Percentiles rank a stretch among this genome's conserved stretches.
These are phyloP conservation scores for Rasamsonia emersonii DNA, from an alignment of 2,329 filamentous ascomycete genomes.

Conservation along the genomic window DNA sequence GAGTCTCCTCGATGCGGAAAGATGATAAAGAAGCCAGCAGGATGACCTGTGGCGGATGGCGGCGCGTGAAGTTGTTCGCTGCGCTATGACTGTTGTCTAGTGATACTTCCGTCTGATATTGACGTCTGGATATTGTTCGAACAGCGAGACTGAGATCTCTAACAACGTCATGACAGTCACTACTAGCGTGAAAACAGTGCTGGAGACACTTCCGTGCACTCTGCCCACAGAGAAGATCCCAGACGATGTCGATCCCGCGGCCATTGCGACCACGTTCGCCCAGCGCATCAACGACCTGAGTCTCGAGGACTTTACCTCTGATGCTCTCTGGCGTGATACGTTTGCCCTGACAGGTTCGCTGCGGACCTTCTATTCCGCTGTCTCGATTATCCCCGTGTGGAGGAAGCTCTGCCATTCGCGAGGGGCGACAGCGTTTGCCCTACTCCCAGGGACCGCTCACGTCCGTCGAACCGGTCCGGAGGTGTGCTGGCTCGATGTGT, in stretches of 20 bases:
- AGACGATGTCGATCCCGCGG: constrained; percentile 8
- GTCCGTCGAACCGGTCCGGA: constrained; percentile 4
- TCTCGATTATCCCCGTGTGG: constrained; percentile 13
- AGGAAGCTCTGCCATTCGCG: constrained; percentile 6
- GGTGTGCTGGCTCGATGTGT: constrained; percentile 13
- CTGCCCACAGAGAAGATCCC: constrained; percentile 12
- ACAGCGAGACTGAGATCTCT: no score
- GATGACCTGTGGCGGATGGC: no score
- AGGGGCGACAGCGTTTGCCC: constrained; percentile 6
- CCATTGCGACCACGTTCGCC: constrained; percentile 5
- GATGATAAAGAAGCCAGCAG: no score
- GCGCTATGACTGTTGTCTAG: no score
- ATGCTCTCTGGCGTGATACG: constrained; percentile 19
- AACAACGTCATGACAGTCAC: no score
- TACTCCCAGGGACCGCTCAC: constrained; percentile 8
- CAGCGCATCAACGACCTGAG: constrained; percentile 5
- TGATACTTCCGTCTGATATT: no score
- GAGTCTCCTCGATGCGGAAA: no score
- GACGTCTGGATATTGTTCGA: no score
- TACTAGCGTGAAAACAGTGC: constrained; percentile 2
- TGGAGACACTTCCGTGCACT: constrained; percentile 13
- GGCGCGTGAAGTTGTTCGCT: no score
- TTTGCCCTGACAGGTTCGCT: constrained; percentile 17
- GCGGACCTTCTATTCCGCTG: constrained; percentile 15
- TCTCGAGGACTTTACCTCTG: constrained; percentile 7